These are phyloP conservation scores for Neurospora hispaniola DNA, from an alignment of 495 filamentous ascomycete genomes.

Conservation along the genomic window DNA sequence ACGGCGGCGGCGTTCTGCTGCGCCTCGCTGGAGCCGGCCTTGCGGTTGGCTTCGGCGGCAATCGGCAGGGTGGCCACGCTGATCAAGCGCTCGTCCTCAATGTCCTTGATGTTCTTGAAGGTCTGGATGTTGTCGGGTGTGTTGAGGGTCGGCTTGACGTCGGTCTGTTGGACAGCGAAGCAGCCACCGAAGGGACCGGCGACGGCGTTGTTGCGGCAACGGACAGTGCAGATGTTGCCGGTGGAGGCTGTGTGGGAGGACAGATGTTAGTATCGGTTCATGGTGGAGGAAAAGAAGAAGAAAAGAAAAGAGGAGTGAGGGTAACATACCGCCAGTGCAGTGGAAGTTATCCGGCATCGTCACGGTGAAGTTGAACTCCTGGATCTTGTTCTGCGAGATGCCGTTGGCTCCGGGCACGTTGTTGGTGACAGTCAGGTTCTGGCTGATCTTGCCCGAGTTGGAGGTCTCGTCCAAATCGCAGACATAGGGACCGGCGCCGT, in stretches of 20 bases:
- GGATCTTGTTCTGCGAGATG: conserved; percentile 33
- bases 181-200: conserved; percentile 47
- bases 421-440: conserved; percentile 31
- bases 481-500: conserved; percentile 43
- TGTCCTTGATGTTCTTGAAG: conserved; percentile 16
- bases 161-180: conserved; percentile 36
- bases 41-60: conserved; percentile 26
- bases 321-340: conserved; percentile 29
- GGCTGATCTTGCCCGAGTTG: conserved; percentile 32
- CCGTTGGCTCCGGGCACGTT: conserved; percentile 39
- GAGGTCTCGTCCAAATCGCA: conserved; percentile 38
- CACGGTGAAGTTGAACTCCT: conserved; percentile 36
- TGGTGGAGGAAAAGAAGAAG: not conserved
- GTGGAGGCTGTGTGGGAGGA: conserved; percentile 21
- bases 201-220: conserved; percentile 43
- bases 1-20: conserved; percentile 24
- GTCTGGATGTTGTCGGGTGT: conserved; percentile 21
- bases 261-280: not conserved
- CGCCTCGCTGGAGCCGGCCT: conserved; percentile 20
- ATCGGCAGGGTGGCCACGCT: conserved; percentile 27
- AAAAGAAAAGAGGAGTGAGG: not conserved
- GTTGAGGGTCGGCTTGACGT: conserved; percentile 24
- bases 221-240: conserved; percentile 45
- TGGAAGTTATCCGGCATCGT: conserved; percentile 30
- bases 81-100: conserved; percentile 18